phyloP scores from a whole-genome alignment of 1,139 yeast genomes.

The Suhomyces guaymorum region DNA sequence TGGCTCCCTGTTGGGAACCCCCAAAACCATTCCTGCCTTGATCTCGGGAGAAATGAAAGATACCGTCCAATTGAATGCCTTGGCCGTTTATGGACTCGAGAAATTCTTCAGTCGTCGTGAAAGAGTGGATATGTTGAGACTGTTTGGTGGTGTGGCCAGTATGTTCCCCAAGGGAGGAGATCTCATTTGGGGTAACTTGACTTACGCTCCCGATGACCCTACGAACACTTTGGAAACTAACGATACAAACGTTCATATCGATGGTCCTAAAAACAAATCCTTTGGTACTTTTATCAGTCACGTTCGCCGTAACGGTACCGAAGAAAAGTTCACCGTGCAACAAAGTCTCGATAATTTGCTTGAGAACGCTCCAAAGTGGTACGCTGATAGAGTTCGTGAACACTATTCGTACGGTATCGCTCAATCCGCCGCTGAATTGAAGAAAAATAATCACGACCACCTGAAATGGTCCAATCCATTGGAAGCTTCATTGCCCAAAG shows the following conservation, averaged over 20 bases:
- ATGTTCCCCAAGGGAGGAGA: conserved; percentile 97
- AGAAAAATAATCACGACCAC: conserved; percentile 63
- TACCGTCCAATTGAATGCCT: conserved; percentile 87
- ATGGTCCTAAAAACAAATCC: conserved; percentile 42
- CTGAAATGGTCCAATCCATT: conserved; percentile 90
- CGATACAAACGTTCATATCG: conserved; percentile 24
- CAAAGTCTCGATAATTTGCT: conserved; percentile 67
- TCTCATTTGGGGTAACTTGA: conserved; percentile 76
- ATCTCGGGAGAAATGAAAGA: conserved; percentile 97
- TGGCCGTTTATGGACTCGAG: conserved; percentile 93
- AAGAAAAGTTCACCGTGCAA: conserved; percentile 51
- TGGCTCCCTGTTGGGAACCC: conserved; percentile 89
- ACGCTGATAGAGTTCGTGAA: conserved; percentile 57
- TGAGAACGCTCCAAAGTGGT: conserved; percentile 75
- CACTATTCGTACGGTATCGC: conserved; percentile 85
- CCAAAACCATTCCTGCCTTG: conserved; percentile 87
- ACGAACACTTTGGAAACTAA: conserved; percentile 32
- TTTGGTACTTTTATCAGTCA: conserved; percentile 75
- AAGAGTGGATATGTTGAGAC: conserved; percentile 77
- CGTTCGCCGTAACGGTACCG: conserved; percentile 17
- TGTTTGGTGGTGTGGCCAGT: conserved; percentile 92
- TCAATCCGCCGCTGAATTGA: conserved; percentile 55
- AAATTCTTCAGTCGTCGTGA: conserved; percentile 89
- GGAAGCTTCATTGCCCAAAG: conserved; percentile 87
- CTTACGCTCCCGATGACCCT: conserved; percentile 63